A percentile compares a stretch with the other conserved stretches of the same genome.
Evolutionary conservation across 2,329 filamentous ascomycete species (phyloP).

Genomic region (Zasmidium angulare): DNA sequence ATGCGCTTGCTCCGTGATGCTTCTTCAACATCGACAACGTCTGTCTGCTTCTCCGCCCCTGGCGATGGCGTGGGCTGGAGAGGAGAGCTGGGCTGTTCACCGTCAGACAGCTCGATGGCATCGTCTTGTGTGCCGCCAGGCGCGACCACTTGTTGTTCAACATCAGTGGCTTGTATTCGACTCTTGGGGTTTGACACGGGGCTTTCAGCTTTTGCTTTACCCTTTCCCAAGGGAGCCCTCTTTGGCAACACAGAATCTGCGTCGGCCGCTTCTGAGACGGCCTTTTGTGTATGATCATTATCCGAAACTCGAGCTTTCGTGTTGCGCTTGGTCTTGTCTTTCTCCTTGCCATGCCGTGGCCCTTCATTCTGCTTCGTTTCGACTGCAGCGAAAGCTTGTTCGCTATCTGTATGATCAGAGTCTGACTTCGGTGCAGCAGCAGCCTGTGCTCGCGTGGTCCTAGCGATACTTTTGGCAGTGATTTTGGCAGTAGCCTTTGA

Average conservation of each 20-base stretch:
- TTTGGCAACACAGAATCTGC: no score
- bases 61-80: neutral
- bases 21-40: no score
- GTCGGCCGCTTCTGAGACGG: no score
- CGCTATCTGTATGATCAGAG: neutral
- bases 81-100: conserved; percentile 2
- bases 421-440: neutral
- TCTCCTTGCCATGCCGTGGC: no score
- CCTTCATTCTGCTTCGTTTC: no score
- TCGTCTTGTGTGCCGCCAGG: conserved; percentile 4
- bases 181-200: neutral
- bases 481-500: neutral
- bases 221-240: no score
- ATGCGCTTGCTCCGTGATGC: neutral
- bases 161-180: neutral
- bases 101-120: conserved; percentile 12
- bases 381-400: neutral
- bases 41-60: neutral
- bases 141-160: neutral
- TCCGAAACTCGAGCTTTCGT: no score
- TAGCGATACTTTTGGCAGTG: neutral
- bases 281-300: no score
- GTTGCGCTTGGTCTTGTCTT: no score
- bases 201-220: neutral
- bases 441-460: neutral